Evolutionary conservation across 1,139 yeast species (phyloP), one percentile per base, ranked within the genome.

Genomic region (Pichia inconspicua): DNA sequence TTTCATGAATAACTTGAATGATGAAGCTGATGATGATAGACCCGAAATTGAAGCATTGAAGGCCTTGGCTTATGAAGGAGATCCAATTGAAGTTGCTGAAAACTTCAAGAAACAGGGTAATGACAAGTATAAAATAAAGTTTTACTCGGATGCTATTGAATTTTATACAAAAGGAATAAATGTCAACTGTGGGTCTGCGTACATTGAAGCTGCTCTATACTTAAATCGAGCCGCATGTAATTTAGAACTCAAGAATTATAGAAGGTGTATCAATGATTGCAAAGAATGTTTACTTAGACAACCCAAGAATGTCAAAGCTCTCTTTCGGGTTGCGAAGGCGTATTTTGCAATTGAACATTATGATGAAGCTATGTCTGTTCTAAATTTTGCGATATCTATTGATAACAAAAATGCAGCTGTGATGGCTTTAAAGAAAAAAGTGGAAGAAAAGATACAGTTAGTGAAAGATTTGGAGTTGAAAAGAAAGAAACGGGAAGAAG

Each of bases 91-190:
- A 60, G 72, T 90, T 43, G 97, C 97, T 2, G 75, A 78, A 31
- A 89, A 89, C 61, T 92, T 90, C 71, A 89, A 89, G 57, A 82
- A 78, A 54, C 97, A 92, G 63, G 99, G 98, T 11, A 92, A 94
- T 62, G 97, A 88, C 25, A 78, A 87, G 53, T 92, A 75, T 68
- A 82, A 78, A 63, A 71, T 69, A 8, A 85, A 83, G 57, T 79
- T 82, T 57, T 92, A 77, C 66, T 74, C 77, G 51, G 80, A 80
- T 55, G 99, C 98, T 0, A 70, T 87, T 41, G 83, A 78, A 47
- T 84, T 73, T 60, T 92, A 92, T 61, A 81, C 84, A 32, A 82
- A 86, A 62, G 97, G 95, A 1, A 59, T 94, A 27, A 89, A 81
- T 17, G 79, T 85, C 27, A 77, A 81, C 48, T 78, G 87, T 60